Conservation (phyloP, 441 rosid species). For the Adansonia rubrostipa region DNA sequence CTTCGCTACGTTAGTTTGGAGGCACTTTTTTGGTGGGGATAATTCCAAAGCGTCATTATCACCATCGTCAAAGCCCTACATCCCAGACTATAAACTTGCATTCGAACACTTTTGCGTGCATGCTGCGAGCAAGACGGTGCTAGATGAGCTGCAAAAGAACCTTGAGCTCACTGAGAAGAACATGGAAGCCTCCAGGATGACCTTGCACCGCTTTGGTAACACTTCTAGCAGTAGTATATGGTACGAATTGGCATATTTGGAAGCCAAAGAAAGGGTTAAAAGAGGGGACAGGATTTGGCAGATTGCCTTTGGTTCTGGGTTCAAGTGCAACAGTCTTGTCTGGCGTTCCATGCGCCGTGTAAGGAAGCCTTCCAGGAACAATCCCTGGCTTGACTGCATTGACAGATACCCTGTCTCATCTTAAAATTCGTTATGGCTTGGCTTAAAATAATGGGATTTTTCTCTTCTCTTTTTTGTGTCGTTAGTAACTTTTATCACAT, state of each 20-base stretch:
- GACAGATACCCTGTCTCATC: conserved; percentile 59
- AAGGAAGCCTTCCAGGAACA: conserved; percentile 57
- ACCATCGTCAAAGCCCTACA: conserved; percentile 62
- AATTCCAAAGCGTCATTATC: conserved; percentile 30
- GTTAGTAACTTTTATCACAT: neutral
- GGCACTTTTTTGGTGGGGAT: conserved; percentile 43
- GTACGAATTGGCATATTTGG: conserved; percentile 87
- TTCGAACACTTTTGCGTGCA: conserved; percentile 91
- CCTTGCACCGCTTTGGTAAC: conserved; percentile 82
- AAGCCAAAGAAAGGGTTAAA: conserved; percentile 78
- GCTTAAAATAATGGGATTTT: neutral
- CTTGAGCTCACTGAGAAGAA: conserved; percentile 74
- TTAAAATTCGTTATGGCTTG: neutral
- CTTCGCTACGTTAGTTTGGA: conserved; percentile 59
- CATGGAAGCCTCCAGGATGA: conserved; percentile 88
- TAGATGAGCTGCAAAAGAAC: conserved; percentile 85
- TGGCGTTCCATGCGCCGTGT: conserved; percentile 75
- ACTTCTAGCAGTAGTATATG: conserved; percentile 89
- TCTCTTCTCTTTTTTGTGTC: neutral
- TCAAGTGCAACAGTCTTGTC: conserved; percentile 90
- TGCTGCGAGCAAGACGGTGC: conserved; percentile 74
- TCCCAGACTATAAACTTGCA: conserved; percentile 89
- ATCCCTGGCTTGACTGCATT: conserved; percentile 78
- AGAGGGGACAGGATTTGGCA: conserved; percentile 90
- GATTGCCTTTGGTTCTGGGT: conserved; percentile 85